Conservation (phyloP, 257 asterid species). For the Solanum ahanhuiri region DNA sequence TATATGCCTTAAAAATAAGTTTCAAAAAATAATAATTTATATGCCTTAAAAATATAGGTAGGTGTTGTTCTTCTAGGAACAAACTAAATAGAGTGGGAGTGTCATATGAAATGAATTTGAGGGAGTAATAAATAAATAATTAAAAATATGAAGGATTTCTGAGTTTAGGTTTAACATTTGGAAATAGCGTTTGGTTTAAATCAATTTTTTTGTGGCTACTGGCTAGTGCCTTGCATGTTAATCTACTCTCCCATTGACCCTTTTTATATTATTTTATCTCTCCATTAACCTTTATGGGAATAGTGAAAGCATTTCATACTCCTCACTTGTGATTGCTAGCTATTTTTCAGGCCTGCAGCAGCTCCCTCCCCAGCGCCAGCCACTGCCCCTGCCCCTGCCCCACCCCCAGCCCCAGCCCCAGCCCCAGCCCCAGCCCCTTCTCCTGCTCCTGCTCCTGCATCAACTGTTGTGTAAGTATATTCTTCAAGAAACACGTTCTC, state of each 20-base stretch:
- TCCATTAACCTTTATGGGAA: neutral
- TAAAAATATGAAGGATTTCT: neutral
- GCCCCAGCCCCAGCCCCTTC: neutral
- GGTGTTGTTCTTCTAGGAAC: neutral
- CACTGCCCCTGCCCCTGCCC: neutral
- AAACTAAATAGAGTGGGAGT: neutral
- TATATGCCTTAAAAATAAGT: neutral
- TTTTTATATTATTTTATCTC: neutral
- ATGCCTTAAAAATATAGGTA: neutral
- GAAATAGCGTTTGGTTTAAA: neutral
- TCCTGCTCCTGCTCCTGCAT: conserved; percentile 1
- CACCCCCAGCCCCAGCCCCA: neutral
- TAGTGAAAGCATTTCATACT: neutral
- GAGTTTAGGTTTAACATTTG: neutral
- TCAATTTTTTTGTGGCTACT: neutral
- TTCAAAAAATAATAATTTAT: too few relatives aligned
- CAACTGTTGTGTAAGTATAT: conserved; percentile 12
- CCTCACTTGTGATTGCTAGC: neutral
- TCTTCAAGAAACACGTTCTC: neutral
- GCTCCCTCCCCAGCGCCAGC: neutral
- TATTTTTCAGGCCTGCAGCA: neutral
- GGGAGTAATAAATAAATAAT: neutral
- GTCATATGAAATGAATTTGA: neutral
- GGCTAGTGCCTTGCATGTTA: neutral
- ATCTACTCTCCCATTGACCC: neutral